Evolutionary conservation across 768 basidiomycete species (phyloP).

Genomic region (Leccinum arenicola): DNA sequence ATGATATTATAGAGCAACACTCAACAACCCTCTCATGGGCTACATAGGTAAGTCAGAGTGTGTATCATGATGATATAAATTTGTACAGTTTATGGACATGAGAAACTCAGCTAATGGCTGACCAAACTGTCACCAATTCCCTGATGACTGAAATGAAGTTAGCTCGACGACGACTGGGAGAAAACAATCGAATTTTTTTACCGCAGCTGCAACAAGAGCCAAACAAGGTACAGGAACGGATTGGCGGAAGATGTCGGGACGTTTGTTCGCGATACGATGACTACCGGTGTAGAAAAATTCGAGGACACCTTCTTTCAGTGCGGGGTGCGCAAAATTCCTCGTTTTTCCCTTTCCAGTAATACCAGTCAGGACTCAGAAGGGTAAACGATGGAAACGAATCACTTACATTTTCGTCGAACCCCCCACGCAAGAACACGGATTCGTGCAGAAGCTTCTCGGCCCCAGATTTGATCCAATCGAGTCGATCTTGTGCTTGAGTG

Average conservation of each 20-base stretch:
- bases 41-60: too few species aligned
- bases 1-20: too few species aligned
- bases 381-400: not conserved
- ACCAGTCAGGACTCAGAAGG: not conserved
- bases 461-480: not conserved
- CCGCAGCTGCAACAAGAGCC: not conserved
- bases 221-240: not conserved
- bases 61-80: too few species aligned
- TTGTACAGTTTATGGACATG: too few species aligned
- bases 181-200: not conserved
- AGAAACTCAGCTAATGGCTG: too few species aligned
- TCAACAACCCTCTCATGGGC: too few species aligned
- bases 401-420: not conserved
- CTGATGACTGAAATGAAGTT: not conserved
- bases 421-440: not conserved
- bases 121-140: too few species aligned
- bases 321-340: not conserved
- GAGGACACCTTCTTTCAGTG: too few species aligned
- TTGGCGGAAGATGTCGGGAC: not conserved
- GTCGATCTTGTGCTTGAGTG: too few species aligned
- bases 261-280: not conserved
- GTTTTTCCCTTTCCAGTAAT: not conserved
- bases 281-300: too few species aligned
- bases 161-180: not conserved
- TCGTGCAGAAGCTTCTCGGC: not conserved